Evolutionary conservation across 2,329 filamentous ascomycete species (phyloP), one percentile per base, ranked within the genome.

Genomic region (Exophiala aquamarina): DNA sequence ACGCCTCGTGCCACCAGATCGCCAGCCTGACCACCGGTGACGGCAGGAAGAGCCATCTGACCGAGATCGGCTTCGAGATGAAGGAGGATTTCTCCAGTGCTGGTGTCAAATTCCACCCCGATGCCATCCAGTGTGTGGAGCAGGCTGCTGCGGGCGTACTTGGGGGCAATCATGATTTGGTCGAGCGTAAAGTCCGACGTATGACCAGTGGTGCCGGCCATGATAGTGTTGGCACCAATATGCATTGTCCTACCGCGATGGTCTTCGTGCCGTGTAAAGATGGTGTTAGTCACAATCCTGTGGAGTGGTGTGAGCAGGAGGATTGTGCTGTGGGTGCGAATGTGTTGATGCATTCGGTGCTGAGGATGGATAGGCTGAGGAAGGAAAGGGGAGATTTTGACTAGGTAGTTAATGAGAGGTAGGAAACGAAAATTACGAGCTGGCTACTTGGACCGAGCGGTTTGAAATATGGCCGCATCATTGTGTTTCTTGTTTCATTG

Each of bases 131-230:
- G 1, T 83, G 81, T 28, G 84, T 89, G 7, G 72, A 77, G 39
- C 71, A 77, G 33, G 79, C 83, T 17, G 82, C 83, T 0, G 65
- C 68, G 43, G 76, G 72, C 4, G 73, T 84, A 1, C 76, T 83
- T 1, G 50, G 39, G 6, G 37, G 76, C 20, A 59, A 71, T 6
- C 65, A 70, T 11, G 68, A 71, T 55, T n/a, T n/a, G n/a, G n/a
- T n/a, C n/a, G n/a, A n/a, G n/a, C n/a, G n/a, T n/a, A n/a, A n/a
- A n/a, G n/a, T n/a, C n/a, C n/a, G n/a, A n/a, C n/a, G n/a, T n/a
- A 83, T 86, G 70, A 81, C 75, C 49, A 79, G 74, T 54, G 82
- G 82, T 18, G 82, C 82, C n/a, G 82, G 82, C 0, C 82, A 85
- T 63, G 82, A 84, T 55, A 82, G 76, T 55, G 81, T 84, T 4